These are phyloP conservation scores for Salix arbutifolia DNA, from an alignment of 345 rosid species.

Conservation along the genomic window DNA sequence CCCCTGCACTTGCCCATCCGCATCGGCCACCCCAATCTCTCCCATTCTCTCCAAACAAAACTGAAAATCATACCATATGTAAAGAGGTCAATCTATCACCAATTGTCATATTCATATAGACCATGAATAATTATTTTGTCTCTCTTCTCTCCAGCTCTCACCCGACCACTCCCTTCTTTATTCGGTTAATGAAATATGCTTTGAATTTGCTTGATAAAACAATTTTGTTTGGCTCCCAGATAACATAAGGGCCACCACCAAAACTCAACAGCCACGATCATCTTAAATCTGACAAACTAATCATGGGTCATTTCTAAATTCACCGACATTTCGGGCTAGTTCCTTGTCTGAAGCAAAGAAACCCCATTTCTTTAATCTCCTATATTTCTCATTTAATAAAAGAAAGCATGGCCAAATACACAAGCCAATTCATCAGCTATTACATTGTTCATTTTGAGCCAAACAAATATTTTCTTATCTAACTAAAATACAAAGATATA, in stretches of 20 bases:
- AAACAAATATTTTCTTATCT: conserved; percentile 25
- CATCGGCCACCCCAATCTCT: conserved; percentile 48
- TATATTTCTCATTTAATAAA: neutral
- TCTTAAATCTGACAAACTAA: conserved; percentile 38
- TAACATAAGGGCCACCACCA: conserved; percentile 39
- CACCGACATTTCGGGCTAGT: conserved; percentile 32
- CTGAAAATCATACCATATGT: conserved; percentile 14
- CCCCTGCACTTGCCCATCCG: conserved; percentile 49
- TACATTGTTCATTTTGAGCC: conserved; percentile 17
- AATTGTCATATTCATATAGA: neutral
- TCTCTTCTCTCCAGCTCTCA: conserved; percentile 12
- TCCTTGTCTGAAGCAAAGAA: conserved; percentile 30
- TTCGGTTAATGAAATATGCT: conserved; percentile 13
- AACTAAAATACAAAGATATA: conserved; percentile 9
- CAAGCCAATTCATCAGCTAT: conserved; percentile 16
- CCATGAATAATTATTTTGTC: conserved; percentile 7
- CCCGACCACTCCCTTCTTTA: conserved; percentile 15
- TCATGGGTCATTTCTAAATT: conserved; percentile 35
- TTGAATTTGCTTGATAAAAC: conserved; percentile 8
- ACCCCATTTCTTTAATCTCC: conserved; percentile 20
- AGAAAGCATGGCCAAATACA: conserved; percentile 9
- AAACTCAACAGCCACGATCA: conserved; percentile 30
- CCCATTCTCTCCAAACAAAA: conserved; percentile 18
- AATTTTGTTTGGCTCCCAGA: conserved; percentile 9
- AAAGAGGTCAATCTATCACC: neutral